phyloP scores from a whole-genome alignment of 192 early-diverging fungal genomes.

The Backusella psychrophila region DNA sequence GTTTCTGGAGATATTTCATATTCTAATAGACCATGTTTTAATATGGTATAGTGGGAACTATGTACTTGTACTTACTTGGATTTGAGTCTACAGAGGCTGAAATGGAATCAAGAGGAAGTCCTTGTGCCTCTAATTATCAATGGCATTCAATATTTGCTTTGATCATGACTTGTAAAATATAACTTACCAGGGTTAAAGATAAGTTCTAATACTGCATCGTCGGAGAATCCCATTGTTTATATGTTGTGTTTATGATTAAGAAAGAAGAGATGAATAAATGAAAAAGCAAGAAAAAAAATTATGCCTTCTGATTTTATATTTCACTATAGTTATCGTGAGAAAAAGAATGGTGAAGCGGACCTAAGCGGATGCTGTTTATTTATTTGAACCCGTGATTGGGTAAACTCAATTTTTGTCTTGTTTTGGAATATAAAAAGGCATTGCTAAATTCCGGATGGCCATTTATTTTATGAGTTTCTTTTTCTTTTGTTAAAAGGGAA shows the following conservation, averaged over 20 bases:
- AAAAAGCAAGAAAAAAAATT: neutral
- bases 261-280: neutral
- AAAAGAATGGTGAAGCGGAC: slow-evolving; percentile 5
- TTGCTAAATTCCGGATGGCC: neutral
- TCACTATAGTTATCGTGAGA: slow-evolving; percentile 7
- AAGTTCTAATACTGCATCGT: slow-evolving; percentile 35
- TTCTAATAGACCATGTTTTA: neutral
- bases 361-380: neutral
- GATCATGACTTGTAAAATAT: neutral
- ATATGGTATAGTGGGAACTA: neutral
- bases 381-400: neutral
- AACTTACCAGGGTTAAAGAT: slow-evolving; percentile 35
- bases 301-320: neutral
- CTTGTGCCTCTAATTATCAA: slow-evolving; percentile 23
- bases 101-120: slow-evolving; percentile 28
- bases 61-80: slow-evolving; percentile 25
- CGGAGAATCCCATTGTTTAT: slow-evolving; percentile 14
- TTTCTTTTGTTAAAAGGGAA: no score
- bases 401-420: neutral
- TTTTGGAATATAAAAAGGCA: neutral
- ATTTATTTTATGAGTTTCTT: no score
- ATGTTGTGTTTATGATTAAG: neutral
- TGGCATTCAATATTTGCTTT: neutral
- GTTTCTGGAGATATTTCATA: slow-evolving; percentile 17
- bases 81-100: slow-evolving; percentile 19